Percentiles rank a stretch among this genome's conserved stretches.
These are phyloP conservation scores for Capsicum rhomboideum DNA, from an alignment of 257 asterid genomes.

Conservation along the genomic window DNA sequence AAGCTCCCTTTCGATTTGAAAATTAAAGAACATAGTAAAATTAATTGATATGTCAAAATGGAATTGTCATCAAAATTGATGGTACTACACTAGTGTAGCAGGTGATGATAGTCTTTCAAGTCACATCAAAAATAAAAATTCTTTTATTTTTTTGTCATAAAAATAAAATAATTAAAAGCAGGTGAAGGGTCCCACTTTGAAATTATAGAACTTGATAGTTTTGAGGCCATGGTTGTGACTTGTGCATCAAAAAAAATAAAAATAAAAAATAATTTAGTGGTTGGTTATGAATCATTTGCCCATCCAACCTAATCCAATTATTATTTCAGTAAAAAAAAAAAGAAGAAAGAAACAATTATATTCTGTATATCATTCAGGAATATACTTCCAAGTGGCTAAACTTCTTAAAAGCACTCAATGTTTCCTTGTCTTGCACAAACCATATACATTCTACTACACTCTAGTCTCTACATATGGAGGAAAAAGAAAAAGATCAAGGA, in stretches of 20 bases:
- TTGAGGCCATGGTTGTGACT: conserved; percentile 4
- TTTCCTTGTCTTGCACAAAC: not conserved
- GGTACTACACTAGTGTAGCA: conserved; percentile 6
- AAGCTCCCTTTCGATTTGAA: not conserved
- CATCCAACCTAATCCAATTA: conserved; percentile 12
- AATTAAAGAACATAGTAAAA: not conserved
- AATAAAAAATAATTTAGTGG: conserved; percentile 18
- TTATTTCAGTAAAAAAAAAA: not conserved
- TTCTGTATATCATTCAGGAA: conserved; percentile 11
- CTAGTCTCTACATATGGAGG: not conserved
- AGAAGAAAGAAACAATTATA: not conserved
- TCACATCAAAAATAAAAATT: conserved; percentile 3
- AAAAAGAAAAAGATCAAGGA: no score
- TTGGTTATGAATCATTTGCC: conserved; percentile 15
- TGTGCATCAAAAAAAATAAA: not conserved
- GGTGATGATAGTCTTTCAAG: not conserved
- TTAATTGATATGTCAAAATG: not conserved
- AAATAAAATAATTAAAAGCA: not conserved
- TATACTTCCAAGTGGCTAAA: conserved; percentile 20
- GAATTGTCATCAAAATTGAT: conserved; percentile 7
- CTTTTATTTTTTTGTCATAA: not conserved
- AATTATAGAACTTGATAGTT: conserved; percentile 4
- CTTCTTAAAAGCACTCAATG: conserved; percentile 4
- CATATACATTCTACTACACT: not conserved
- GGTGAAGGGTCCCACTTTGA: conserved; percentile 13